Percentiles rank a stretch among this genome's conserved stretches.
These are phyloP conservation scores for Sordariomycetes sp. DNA, from an alignment of 2,329 filamentous ascomycete species.

Conservation along the genomic window DNA sequence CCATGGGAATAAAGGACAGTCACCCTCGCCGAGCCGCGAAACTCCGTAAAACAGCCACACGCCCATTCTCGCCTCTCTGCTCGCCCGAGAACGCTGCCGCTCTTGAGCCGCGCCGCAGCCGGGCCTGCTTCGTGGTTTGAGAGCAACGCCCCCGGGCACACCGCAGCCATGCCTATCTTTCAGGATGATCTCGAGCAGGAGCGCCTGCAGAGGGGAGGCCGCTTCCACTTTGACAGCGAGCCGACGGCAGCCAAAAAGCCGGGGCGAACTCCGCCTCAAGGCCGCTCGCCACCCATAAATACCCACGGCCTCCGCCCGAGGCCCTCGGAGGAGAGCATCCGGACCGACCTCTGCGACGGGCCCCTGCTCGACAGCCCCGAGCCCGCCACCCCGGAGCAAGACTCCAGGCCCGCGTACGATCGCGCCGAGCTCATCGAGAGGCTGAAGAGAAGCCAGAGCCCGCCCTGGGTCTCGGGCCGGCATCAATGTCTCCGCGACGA, in stretches of 20 bases:
- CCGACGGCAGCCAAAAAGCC: slow-evolving; percentile 1
- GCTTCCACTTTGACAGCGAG: neutral
- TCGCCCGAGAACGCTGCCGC: neutral
- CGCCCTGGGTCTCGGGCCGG: slow-evolving; percentile 57
- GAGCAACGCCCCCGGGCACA: slow-evolving; percentile 7
- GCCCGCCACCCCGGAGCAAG: slow-evolving; percentile 8
- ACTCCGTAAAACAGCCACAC: neutral
- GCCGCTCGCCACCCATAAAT: slow-evolving; percentile 8
- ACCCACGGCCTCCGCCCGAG: slow-evolving; percentile 12
- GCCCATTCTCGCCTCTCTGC: neutral
- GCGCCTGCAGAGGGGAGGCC: slow-evolving; percentile 4
- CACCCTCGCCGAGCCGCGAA: neutral
- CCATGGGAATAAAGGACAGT: neutral
- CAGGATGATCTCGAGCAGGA: slow-evolving; percentile 32
- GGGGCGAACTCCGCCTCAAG: slow-evolving; percentile 8
- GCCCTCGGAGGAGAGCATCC: slow-evolving; percentile 46
- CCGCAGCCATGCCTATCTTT: slow-evolving; percentile 41
- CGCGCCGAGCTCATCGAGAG: slow-evolving; percentile 71
- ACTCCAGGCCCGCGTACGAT: slow-evolving; percentile 31
- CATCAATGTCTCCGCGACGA: slow-evolving; percentile 30
- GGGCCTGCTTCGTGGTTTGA: slow-evolving; percentile 19
- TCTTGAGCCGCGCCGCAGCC: slow-evolving; percentile 8
- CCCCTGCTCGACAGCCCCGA: slow-evolving; percentile 30
- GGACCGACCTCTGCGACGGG: slow-evolving; percentile 47
- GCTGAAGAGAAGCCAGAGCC: slow-evolving; percentile 67